Evolutionary conservation across 805 yeast species (phyloP).

Genomic region (Schizosaccharomyces lindneri): DNA sequence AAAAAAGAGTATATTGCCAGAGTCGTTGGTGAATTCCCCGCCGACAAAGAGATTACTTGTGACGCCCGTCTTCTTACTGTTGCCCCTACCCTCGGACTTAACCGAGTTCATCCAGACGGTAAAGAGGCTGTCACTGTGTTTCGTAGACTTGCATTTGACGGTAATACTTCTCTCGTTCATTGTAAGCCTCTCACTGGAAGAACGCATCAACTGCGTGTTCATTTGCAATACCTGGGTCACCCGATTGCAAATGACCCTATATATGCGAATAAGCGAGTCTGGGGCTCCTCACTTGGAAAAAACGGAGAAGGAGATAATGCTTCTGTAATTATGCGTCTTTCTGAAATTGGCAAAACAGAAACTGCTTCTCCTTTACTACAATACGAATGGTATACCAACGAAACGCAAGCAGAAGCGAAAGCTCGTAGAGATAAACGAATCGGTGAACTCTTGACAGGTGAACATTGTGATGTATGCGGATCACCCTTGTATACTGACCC

Average conservation of each 20-base stretch:
- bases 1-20: slow-evolving; percentile 65
- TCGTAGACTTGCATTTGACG: slow-evolving; percentile 38
- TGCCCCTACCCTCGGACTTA: slow-evolving; percentile 46
- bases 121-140: slow-evolving; percentile 58
- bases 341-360: slow-evolving; percentile 9
- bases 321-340: slow-evolving; percentile 18
- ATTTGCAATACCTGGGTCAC: slow-evolving; percentile 62
- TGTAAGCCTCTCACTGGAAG: slow-evolving; percentile 81
- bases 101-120: slow-evolving; percentile 10
- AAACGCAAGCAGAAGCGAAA: background rate
- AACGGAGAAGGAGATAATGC: slow-evolving; percentile 26
- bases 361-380: slow-evolving; percentile 5
- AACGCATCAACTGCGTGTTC: slow-evolving; percentile 88
- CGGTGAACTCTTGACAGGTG: slow-evolving; percentile 45
- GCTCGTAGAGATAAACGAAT: slow-evolving; percentile 7
- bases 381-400: slow-evolving; percentile 24
- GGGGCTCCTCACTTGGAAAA: slow-evolving; percentile 60
- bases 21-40: slow-evolving; percentile 70
- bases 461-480: slow-evolving; percentile 39
- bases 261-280: slow-evolving; percentile 49
- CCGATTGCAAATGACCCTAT: slow-evolving; percentile 88
- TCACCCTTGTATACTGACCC: slow-evolving; percentile 65
- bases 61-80: slow-evolving; percentile 45
- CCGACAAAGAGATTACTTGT: slow-evolving; percentile 22
- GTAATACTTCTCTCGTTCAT: slow-evolving; percentile 38